Evolutionary conservation across 2,329 filamentous ascomycete genomes (phyloP).

Genomic region (Alternaria alternata): DNA sequence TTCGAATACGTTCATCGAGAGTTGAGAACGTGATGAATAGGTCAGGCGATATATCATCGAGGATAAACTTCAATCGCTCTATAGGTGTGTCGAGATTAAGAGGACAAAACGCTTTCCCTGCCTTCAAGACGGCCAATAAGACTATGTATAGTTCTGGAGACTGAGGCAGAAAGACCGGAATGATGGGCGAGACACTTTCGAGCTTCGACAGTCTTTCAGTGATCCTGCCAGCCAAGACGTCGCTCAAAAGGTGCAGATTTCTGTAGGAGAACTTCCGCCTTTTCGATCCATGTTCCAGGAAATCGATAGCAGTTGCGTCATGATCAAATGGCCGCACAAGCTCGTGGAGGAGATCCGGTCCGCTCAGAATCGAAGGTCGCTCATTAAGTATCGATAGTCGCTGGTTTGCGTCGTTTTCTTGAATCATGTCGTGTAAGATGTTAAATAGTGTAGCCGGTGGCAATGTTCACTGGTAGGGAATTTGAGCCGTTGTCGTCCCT

Average conservation of each 20-base stretch:
- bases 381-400: slow-evolving; percentile 62
- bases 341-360: slow-evolving; percentile 67
- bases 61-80: slow-evolving; percentile 81
- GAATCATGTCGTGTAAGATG: slow-evolving; percentile 37
- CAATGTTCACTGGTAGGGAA: neutral
- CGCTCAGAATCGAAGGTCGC: slow-evolving; percentile 60
- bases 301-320: slow-evolving; percentile 67
- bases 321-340: slow-evolving; percentile 62
- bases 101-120: slow-evolving; percentile 86
- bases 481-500: neutral
- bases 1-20: slow-evolving; percentile 53
- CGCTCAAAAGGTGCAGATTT: slow-evolving; percentile 67
- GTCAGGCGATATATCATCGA: slow-evolving; percentile 75
- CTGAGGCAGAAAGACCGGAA: slow-evolving; percentile 82
- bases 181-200: slow-evolving; percentile 56
- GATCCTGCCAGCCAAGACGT: slow-evolving; percentile 60
- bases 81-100: slow-evolving; percentile 78
- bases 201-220: slow-evolving; percentile 27
- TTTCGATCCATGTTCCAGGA: slow-evolving; percentile 60
- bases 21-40: slow-evolving; percentile 71
- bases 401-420: slow-evolving; percentile 13
- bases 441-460: slow-evolving; percentile 8
- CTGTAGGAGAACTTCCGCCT: slow-evolving; percentile 66
- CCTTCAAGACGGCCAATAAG: slow-evolving; percentile 78
- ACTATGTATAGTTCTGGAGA: slow-evolving; percentile 79